Evolutionary conservation across 1,284 basidiomycete genomes (phyloP), one percentile per base, ranked within the genome.

Genomic region (Trichosporon faecale): DNA sequence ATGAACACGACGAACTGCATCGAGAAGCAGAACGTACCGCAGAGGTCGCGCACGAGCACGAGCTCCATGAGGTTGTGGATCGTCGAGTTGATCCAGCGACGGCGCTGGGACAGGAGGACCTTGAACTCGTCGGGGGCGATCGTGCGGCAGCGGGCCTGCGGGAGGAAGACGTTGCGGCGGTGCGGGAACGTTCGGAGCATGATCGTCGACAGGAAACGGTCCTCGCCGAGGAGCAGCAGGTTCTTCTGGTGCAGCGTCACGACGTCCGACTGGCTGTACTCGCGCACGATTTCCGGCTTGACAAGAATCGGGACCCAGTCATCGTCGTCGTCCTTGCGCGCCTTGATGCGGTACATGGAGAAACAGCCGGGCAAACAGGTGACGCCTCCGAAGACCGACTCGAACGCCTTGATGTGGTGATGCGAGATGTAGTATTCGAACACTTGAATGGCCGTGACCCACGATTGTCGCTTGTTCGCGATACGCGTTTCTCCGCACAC

Each of bases 371-470:
- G 97, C 57, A 99, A 86, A 87, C 97, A 99, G 16, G 97, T 95
- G 68, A 99, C 97, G 89, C 97, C 97, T 81, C 97, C 97, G 82
- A 99, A 99, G 18, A 98, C 94, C 27, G 95, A 95, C 83, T 99
- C 97, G 85, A 99, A 99, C 1, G 95, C 95, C 82, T 99, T 99
- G 74, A 95, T 92, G 71, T 95, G 89, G 84, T 99, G 96, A 83
- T 99, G 97, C 40, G 95, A 98, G 81, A 99, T 98, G 85, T 98
- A 99, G 85, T 99, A 99, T 81, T 98, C 95, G 84, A 94, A 98
- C 21, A 95, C 83, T 82, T 99, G 97, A 77, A 99, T 99, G 60
- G 91, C 90, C 0, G 97, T 99, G 33, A 99, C 95, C 97, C 97
- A 99, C 18, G 93, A 94, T 75, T 94, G 89, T 57, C 94, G 90